Conservation (phyloP, 2,329 filamentous ascomycete species). For the Clarireedia sp. region DNA sequence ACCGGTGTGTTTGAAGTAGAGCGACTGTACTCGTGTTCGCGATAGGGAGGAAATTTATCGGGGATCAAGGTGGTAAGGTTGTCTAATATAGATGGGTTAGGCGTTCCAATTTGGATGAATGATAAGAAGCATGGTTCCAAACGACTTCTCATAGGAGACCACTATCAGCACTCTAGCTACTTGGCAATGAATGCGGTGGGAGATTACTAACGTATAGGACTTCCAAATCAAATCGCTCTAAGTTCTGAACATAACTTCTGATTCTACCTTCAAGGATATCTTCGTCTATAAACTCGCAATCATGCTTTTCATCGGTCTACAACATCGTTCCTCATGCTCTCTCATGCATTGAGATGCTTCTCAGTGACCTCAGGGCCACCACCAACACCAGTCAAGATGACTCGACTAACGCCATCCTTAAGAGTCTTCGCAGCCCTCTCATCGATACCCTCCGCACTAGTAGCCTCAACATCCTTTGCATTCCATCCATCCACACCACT, state of each 20-base stretch:
- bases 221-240: no score
- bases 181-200: no score
- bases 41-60: no score
- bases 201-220: no score
- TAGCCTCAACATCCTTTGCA: slow-evolving; percentile 43
- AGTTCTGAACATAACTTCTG: no score
- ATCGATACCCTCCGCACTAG: slow-evolving; percentile 51
- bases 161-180: no score
- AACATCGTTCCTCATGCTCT: background rate
- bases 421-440: slow-evolving; percentile 57
- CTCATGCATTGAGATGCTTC: slow-evolving; percentile 56
- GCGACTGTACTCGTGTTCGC: no score
- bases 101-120: no score
- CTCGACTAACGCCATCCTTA: slow-evolving; percentile 72
- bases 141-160: no score
- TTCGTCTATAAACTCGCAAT: background rate
- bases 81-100: background rate
- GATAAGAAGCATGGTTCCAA: no score
- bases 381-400: slow-evolving; percentile 87
- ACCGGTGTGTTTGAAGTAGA: no score
- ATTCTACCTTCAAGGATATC: background rate
- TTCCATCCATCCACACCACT: slow-evolving; percentile 64
- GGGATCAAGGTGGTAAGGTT: no score
- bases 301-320: background rate
- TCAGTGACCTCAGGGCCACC: slow-evolving; percentile 79